Conservation (phyloP, 2,329 filamentous ascomycete genomes). For the Ciborinia camelliae region DNA sequence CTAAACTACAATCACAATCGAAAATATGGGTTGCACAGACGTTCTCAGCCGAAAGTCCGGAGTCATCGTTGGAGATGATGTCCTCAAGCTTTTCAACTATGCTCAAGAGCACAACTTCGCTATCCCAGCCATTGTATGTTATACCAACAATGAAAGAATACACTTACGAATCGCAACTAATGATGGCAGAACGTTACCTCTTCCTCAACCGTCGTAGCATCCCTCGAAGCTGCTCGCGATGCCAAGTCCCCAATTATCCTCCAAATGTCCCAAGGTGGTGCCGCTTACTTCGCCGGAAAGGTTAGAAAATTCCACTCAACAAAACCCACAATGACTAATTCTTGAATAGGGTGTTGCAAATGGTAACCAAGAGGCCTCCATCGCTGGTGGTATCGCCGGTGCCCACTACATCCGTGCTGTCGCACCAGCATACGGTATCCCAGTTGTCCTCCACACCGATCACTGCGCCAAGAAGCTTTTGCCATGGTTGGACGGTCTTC, state of each 20-base stretch:
- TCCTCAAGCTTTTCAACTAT: constrained; percentile 77
- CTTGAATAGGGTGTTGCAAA: constrained; percentile 67
- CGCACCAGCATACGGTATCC: constrained; percentile 82
- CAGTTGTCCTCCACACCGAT: constrained; percentile 93
- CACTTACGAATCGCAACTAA: constrained; percentile 10
- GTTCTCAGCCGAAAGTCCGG: constrained; percentile 61
- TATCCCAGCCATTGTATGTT: constrained; percentile 71
- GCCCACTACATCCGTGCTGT: constrained; percentile 91
- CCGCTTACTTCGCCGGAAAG: constrained; percentile 90
- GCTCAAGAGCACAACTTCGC: constrained; percentile 84
- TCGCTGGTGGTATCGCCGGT: constrained; percentile 81
- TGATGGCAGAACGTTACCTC: constrained; percentile 75
- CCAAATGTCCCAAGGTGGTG: constrained; percentile 89
- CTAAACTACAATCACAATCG: constrained; percentile 18
- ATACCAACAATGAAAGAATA: not conserved
- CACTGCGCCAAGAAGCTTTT: constrained; percentile 99
- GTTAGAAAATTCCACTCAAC: constrained; percentile 38
- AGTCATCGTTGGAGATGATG: constrained; percentile 66
- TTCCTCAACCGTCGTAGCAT: constrained; percentile 78
- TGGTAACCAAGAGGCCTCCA: constrained; percentile 78
- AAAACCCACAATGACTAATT: constrained; percentile 19
- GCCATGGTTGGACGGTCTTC: constrained; percentile 94
- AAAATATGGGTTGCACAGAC: constrained; percentile 47
- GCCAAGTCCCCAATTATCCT: constrained; percentile 88
- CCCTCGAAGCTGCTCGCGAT: constrained; percentile 93